Conservation (phyloP, 257 asterid species). For the Solanum pimpinellifolium region DNA sequence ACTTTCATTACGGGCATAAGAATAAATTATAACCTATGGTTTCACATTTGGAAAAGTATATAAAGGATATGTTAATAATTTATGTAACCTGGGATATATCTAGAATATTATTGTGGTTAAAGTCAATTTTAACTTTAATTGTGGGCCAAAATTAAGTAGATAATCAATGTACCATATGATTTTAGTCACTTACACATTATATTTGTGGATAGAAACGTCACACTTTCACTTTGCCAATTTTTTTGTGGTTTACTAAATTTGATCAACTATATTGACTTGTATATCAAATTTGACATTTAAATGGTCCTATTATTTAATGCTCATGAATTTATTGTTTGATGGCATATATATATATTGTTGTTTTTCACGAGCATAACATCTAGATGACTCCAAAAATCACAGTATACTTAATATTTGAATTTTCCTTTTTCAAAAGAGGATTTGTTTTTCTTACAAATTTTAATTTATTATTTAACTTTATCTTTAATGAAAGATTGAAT, state of each 20-base stretch:
- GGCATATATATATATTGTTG: background rate
- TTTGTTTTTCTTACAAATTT: background rate
- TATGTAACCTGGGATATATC: background rate
- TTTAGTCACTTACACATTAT: background rate
- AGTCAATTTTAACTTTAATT: background rate
- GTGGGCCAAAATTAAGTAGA: background rate
- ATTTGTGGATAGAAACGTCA: background rate
- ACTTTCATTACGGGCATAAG: background rate
- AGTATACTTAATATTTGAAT: background rate
- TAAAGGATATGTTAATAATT: background rate
- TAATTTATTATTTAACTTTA: background rate
- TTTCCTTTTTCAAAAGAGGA: background rate
- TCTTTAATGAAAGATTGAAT: background rate
- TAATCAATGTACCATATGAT: background rate
- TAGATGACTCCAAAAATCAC: background rate
- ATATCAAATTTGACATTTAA: background rate
- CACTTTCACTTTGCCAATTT: background rate
- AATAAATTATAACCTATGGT: background rate
- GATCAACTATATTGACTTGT: background rate
- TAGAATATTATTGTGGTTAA: background rate
- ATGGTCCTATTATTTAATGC: background rate
- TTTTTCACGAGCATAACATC: background rate
- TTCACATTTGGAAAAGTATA: background rate
- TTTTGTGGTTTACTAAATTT: background rate
- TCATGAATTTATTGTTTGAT: background rate